phyloP scores from a whole-genome alignment of 2,329 filamentous ascomycete species.

The Stromatinia cepivora region DNA sequence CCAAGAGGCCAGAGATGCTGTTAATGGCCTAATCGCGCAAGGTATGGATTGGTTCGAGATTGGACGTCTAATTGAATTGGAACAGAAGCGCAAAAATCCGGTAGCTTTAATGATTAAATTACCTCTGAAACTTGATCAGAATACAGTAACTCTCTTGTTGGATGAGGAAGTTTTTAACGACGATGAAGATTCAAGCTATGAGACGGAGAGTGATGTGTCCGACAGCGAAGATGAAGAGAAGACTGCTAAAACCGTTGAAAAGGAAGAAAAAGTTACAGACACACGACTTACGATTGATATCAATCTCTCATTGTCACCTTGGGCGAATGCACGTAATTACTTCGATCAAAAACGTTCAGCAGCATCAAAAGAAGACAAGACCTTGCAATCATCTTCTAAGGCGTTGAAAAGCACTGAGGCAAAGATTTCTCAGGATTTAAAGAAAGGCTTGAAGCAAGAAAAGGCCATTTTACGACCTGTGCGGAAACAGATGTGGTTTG shows the following conservation, averaged over 20 bases:
- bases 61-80: slow-evolving; percentile 80
- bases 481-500: slow-evolving; percentile 87
- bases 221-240: slow-evolving; percentile 57
- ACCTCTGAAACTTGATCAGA: slow-evolving; percentile 87
- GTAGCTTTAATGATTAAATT: slow-evolving; percentile 86
- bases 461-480: slow-evolving; percentile 83
- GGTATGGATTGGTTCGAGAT: slow-evolving; percentile 99
- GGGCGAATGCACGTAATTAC: slow-evolving; percentile 87
- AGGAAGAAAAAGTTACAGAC: slow-evolving; percentile 48
- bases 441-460: slow-evolving; percentile 86
- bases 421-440: slow-evolving; percentile 83
- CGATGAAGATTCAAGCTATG: slow-evolving; percentile 54
- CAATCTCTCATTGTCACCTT: slow-evolving; percentile 77
- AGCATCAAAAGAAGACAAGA: slow-evolving; percentile 84
- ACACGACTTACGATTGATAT: slow-evolving; percentile 75
- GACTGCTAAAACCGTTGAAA: slow-evolving; percentile 36
- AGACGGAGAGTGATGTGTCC: slow-evolving; percentile 64
- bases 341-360: slow-evolving; percentile 86
- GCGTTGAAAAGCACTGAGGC: slow-evolving; percentile 88
- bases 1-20: slow-evolving; percentile 87
- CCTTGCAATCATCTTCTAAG: slow-evolving; percentile 73
- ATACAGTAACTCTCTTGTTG: slow-evolving; percentile 78
- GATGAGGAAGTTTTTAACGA: slow-evolving; percentile 61
- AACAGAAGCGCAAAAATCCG: slow-evolving; percentile 76
- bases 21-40: slow-evolving; percentile 87